Base-by-base conservation (phyloP, 2,329 filamentous ascomycete genomes). In the Fusarium sp. region DNA sequence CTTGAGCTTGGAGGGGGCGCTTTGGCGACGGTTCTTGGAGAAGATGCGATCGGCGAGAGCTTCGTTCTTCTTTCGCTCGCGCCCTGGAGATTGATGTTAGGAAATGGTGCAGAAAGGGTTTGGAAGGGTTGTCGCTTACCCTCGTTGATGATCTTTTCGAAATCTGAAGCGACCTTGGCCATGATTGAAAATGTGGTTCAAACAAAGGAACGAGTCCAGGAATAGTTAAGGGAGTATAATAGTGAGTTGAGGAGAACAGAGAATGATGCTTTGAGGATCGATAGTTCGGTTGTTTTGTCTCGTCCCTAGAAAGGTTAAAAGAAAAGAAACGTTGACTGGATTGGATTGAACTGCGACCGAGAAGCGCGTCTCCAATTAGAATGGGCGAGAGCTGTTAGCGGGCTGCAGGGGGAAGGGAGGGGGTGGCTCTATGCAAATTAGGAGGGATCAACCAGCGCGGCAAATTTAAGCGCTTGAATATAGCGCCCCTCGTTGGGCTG, bases 11-110 rank as follows among this genome's bases (percentile, higher is more conserved):
- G 80, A 79, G 9, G 86, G 85, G 38, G 89, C 85, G 75, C 86
- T 91, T 53, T 86, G 80, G 33, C 84, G 80, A 70, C 90, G 88
- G 75, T 87, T 87, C 68, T 80, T 83, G 71, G 87, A 87, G 71
- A 94, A 90, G 75, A 94, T 93, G 75, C 87, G 85, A 73, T 91
- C 85, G 31, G 92, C 92, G n/a, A 93, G 86, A 6, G 82, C 84
- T 76, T 92, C 88, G 72, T 91, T 90, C 81, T 89, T 90, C 81
- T 91, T 91, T 77, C 89, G 88, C 77, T 92, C 86, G 65, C 91
- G 90, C 66, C 84, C 88, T 89, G 71, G 11, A 33, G 16, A 28
- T 21, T 8, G 47, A 43, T 21, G 38, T 70, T 38, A 61, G 39
- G 26, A 20, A 28, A n/a, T 26, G 38, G 23, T 35, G 12, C 31